Base-by-base conservation (phyloP, 1,284 basidiomycete species). In the Irpex sp. region DNA sequence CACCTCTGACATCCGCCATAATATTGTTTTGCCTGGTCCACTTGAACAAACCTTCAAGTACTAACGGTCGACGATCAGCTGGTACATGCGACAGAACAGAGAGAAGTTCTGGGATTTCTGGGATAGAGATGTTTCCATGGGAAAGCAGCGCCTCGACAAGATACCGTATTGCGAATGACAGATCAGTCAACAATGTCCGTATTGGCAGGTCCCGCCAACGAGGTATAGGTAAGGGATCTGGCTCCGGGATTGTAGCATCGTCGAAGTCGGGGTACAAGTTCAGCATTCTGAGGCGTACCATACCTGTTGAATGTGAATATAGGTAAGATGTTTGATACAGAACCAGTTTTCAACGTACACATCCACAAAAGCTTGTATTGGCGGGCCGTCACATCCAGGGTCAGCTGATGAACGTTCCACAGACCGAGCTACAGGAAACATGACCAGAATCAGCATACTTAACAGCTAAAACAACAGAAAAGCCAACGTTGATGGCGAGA, bases 281-380 rank as follows among this genome's bases (percentile, higher is more conserved):
- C 13, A 62, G 8, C 5, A 65, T 17, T 4, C 61, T 49, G 17
- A 65, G 37, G 5, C 58, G 58, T 4, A 63, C 61, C 64, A 65
- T 65, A 37, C 64, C 64, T 65, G 51, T 21, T 26, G 8, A 57
- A 59, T 15, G 5, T n/a, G 36, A 21, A 21, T 11, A 38, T 36
- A 19, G 5, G 15, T n/a, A 38, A 49, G 17, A 37, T 21, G 11
- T 15, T n/a, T 52, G 2, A 26, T 8, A 21, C 3, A 51, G 7
- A 17, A 51, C 5, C 2, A 8, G 40, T 15, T 13, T 36, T 36
- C 3, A 0, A 60, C 65, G 15, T 57, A 64, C 65, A 66, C 65
- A 66, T 66, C 65, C 65, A 66, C 8, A 66, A 17, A 4, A 66
- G 34, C 37, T 66, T 66, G 49, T 66, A 66, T 40, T 63, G 62